Percentiles rank a stretch among this genome's conserved stretches.
phyloP scores from a whole-genome alignment of 768 basidiomycete species.

The Candolleomyces aberdarensis region DNA sequence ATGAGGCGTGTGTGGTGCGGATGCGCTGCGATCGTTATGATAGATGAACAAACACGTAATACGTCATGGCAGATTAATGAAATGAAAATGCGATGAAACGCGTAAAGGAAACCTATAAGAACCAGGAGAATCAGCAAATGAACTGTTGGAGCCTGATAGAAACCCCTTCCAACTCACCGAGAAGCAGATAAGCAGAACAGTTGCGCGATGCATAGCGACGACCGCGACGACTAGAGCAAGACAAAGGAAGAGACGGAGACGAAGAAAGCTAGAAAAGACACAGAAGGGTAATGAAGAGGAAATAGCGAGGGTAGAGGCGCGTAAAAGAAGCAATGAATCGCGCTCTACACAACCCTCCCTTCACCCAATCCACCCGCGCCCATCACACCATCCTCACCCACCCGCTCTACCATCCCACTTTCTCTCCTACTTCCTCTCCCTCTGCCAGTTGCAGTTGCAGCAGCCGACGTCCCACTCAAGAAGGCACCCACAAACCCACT shows the following conservation, averaged over 20 bases:
- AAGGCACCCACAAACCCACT: slow-evolving; percentile 5
- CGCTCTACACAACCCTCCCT: slow-evolving; percentile 6
- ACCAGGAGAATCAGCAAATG: not conserved
- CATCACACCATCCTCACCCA: slow-evolving; percentile 1
- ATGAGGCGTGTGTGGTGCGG: no score
- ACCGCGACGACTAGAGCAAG: not conserved
- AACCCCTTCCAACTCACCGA: not conserved
- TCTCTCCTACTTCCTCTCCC: slow-evolving; percentile 4
- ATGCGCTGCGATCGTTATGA: not conserved
- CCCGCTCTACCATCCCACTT: slow-evolving; percentile 9
- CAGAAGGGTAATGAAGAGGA: not conserved
- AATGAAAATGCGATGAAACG: not conserved
- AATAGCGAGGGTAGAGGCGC: not conserved
- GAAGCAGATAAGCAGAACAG: not conserved
- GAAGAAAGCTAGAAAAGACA: not conserved
- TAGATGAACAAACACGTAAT: not conserved
- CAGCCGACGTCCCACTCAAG: not conserved
- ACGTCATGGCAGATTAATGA: not conserved
- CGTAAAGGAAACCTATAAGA: slow-evolving; percentile 4
- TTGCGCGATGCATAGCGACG: not conserved
- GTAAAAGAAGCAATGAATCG: not conserved
- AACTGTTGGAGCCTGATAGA: not conserved
- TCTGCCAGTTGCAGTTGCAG: not conserved
- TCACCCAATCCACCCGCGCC: slow-evolving; percentile 8
- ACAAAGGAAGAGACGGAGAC: not conserved